A percentile compares a stretch with the other conserved stretches of the same genome.
Evolutionary conservation across 345 rosid species (phyloP).

Genomic region (Dipteronia sinensis): DNA sequence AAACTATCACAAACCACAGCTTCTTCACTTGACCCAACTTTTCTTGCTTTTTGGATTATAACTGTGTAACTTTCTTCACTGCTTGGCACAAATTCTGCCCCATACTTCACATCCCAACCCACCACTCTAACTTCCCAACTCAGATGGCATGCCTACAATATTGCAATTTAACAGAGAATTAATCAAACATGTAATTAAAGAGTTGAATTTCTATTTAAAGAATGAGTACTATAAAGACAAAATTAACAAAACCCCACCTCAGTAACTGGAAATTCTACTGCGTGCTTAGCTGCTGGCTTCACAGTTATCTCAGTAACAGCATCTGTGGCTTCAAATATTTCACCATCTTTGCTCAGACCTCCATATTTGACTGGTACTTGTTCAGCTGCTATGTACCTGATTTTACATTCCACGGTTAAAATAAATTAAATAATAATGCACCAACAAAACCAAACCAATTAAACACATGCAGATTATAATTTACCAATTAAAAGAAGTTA

Average conservation of each 20-base stretch:
- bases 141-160: constrained; percentile 36
- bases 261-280: constrained; percentile 67
- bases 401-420: constrained; percentile 7
- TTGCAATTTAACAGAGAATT: constrained; percentile 40
- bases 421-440: neutral
- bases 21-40: constrained; percentile 50
- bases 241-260: constrained; percentile 34
- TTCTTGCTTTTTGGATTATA: constrained; percentile 67
- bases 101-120: constrained; percentile 79
- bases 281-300: constrained; percentile 66
- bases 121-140: constrained; percentile 78
- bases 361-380: constrained; percentile 69
- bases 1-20: constrained; percentile 61
- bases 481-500: neutral
- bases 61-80: constrained; percentile 68
- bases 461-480: neutral
- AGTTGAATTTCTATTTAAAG: too few relatives aligned
- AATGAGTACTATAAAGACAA: too few relatives aligned
- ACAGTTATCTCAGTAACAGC: constrained; percentile 53
- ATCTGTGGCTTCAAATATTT: constrained; percentile 32
- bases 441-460: neutral
- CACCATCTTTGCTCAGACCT: constrained; percentile 51
- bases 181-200: too few relatives aligned
- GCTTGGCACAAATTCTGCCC: constrained; percentile 75
- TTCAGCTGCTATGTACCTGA: constrained; percentile 69